Base-by-base conservation (phyloP, 2,329 filamentous ascomycete genomes). In the Fusarium mangiferae region DNA sequence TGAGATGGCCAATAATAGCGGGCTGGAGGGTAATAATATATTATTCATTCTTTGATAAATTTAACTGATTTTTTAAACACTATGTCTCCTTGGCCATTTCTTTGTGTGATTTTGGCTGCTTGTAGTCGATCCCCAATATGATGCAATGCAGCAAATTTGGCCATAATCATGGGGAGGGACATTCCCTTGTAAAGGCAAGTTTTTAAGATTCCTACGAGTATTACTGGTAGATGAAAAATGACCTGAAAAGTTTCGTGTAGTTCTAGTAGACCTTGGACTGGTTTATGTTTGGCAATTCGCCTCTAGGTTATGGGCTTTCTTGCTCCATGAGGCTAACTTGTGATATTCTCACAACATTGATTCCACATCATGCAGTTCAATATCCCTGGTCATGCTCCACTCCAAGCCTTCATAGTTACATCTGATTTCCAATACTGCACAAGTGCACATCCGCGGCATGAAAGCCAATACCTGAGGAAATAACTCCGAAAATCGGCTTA, bases 401-500 rank as follows among this genome's bases (percentile, higher is more conserved):
- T 41, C 22, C 18, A 18, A 8, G 18, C 30, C 49, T 22, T 45
- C 38, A 28, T 57, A 28, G 14, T n/a, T 48, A 33, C 28, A 30
- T 15, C 39, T 14, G 22, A 28, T 26, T n/a, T 35, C 24, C 6
- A 14, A 39, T 35, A 30, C 39, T 42, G 22, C 14, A 15, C 13
- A 9, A 42, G 24, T 46, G n/a, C n/a, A 45, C 28, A 26, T 48
- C 52, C 54, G 42, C 36, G 54, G 42, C n/a, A 62, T 45, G 30
- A n/a, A 39, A 44, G 13, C 30, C 39, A 36, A 20, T 20, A 11
- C 45, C 30, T 28, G 20, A 55, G n/a, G 44, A 51, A 55, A 49
- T 42, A 45, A 26, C 71, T 77, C 75, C 74, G 73, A 78, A 56
- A 30, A 72, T 75, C 68, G 73, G 66, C 68, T 62, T 54, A 49